Evolutionary conservation across 257 asterid genomes (phyloP).

Genomic region (Solanum pinnatisectum): DNA sequence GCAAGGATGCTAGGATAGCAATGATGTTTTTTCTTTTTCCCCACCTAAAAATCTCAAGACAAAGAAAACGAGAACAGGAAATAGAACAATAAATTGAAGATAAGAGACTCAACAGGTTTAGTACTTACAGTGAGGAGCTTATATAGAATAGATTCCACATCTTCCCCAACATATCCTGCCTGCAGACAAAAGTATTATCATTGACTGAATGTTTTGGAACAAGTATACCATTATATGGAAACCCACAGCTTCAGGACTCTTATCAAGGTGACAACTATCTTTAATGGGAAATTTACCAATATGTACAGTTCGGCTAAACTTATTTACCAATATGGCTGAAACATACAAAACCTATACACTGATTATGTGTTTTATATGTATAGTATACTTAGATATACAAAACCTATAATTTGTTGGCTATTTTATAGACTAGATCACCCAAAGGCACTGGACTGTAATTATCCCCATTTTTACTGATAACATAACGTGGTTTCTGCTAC

Average conservation of each 20-base stretch:
- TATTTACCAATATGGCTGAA: background rate
- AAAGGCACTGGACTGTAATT: background rate
- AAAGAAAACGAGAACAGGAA: background rate
- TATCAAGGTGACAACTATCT: background rate
- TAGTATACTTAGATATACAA: background rate
- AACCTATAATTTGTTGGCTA: background rate
- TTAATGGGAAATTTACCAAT: background rate
- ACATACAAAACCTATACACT: background rate
- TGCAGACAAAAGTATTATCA: conserved; percentile 24
- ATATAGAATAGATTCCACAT: conserved; percentile 94
- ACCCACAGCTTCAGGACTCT: background rate
- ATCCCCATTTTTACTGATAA: background rate
- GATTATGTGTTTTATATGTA: background rate
- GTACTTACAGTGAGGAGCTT: conserved; percentile 74
- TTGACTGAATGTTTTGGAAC: background rate
- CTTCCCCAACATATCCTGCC: conserved; percentile 99
- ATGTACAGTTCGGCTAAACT: background rate
- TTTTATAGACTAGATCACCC: background rate
- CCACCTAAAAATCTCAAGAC: background rate
- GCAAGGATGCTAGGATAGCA: background rate
- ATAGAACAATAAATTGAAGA: background rate
- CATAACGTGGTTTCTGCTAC: background rate
- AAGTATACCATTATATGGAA: background rate
- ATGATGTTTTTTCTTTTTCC: background rate
- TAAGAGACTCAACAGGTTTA: background rate